These are phyloP conservation scores for Sclerospora graminicola DNA, from an alignment of 352 stramenopile genomes.

Conservation along the genomic window DNA sequence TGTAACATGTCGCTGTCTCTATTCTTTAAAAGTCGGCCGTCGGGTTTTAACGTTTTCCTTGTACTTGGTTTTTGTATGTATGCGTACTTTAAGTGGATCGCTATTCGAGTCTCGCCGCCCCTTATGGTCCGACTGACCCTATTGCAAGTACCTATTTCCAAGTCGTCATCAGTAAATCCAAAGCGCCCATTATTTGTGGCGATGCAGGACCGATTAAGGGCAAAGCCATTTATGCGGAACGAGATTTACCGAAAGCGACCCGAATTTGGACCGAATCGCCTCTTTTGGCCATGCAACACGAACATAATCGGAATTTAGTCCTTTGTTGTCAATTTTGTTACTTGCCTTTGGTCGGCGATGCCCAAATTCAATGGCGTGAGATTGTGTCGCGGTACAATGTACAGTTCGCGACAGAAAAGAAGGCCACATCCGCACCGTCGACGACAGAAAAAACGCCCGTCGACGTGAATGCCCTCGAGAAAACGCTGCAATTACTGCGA, in stretches of 20 bases:
- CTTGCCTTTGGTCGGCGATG: conserved; percentile 42
- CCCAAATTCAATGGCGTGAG: conserved; percentile 33
- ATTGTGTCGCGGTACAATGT: conserved; percentile 28
- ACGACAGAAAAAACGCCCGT: conserved; percentile 1
- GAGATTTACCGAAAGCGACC: conserved; percentile 29
- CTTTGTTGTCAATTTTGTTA: conserved; percentile 67
- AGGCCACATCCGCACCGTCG: conserved; percentile 3
- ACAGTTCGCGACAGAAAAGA: not conserved
- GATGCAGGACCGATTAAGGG: conserved; percentile 51
- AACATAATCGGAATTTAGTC: conserved; percentile 28
- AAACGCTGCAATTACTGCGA: conserved; percentile 26
- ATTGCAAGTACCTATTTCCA: conserved; percentile 49
- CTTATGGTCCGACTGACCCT: conserved; percentile 38
- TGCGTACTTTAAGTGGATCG: conserved; percentile 16
- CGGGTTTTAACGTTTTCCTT: not conserved
- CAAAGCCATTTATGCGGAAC: conserved; percentile 61
- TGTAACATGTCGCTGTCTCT: conserved; percentile 3
- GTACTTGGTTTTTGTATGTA: not conserved
- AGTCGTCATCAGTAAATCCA: conserved; percentile 46
- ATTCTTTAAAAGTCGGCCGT: no score
- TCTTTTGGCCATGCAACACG: conserved; percentile 67
- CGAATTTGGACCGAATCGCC: conserved; percentile 62
- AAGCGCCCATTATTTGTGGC: conserved; percentile 48
- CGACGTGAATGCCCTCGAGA: conserved; percentile 28
- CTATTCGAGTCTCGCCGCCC: conserved; percentile 43